Base-by-base conservation (phyloP, 192 early-diverging fungal genomes). In the Backusella mclennaniae region DNA sequence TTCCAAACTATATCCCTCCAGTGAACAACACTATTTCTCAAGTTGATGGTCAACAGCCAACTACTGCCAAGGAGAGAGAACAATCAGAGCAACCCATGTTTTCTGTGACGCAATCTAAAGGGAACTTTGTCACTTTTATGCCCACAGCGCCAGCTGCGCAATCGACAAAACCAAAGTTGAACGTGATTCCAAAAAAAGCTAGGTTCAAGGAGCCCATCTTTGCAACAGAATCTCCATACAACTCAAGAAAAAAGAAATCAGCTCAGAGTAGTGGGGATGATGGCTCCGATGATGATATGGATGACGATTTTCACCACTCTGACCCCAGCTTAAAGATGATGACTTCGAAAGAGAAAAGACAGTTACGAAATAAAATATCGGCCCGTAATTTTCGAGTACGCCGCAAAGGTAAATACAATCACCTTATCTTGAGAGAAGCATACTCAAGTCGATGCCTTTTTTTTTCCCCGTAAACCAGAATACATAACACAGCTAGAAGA, bases 321-420 rank as follows among this genome's bases (percentile, higher is more conserved):
- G 26, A 42, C 36, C 17, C 42, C 14, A 31, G 38, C 21, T 35
- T 29, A 29, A 53, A 68, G 46, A 38, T 86, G 42, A 75, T 93
- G 76, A 75, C 86, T 7, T 77, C 87, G 2, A 92, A 89, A 74
- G 90, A 94, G 81, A 84, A 90, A 23, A 82, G 92, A 38, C 90
- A 90, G 80, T 76, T 93, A 76, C 82, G 92, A 67, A 94, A 94
- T 83, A 94, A 94, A 73, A 91, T 94, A 35, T 90, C 89, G 14
- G 92, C 92, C n/a, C 81, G 92, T 70, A 92, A 92, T 77, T 94
- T 94, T 79, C 83, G 92, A 35, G 85, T 89, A 69, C 89, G 92
- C 44, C 79, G 92, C 77, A 94, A 94, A 85, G 92, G 80, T 82
- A 66, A 59, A 73, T 36, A 38, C 12, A 21, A 21, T 12, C 33